Evolutionary conservation across 129 eudicot genomes (phyloP).

Genomic region (Lactuca sativa): DNA sequence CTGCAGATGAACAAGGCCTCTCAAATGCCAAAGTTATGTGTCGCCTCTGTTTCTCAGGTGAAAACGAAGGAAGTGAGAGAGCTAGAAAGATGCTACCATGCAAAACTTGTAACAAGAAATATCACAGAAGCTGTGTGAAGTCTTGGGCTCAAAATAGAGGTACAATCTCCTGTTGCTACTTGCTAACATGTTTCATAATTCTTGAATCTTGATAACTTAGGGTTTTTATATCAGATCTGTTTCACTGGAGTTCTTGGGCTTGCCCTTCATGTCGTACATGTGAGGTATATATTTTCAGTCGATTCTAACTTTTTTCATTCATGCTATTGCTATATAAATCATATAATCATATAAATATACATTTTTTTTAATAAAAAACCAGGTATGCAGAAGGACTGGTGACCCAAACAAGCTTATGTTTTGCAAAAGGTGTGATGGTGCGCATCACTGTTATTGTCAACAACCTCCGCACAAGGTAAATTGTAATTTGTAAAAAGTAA

Average conservation of each 20-base stretch:
- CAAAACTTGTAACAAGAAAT: constrained; percentile 77
- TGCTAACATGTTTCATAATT: background rate
- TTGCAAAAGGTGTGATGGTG: constrained; percentile 94
- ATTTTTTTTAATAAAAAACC: background rate
- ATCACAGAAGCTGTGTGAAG: constrained; percentile 74
- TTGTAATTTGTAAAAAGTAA: background rate
- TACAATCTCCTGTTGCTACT: constrained; percentile 19
- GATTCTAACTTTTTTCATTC: background rate
- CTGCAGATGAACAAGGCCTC: constrained; percentile 64
- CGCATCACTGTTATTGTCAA: constrained; percentile 88
- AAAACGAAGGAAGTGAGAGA: constrained; percentile 74
- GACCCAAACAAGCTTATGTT: constrained; percentile 78
- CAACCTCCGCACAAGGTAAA: constrained; percentile 93
- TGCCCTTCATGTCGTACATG: constrained; percentile 86
- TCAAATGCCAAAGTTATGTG: constrained; percentile 72
- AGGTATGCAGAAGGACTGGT: constrained; percentile 83
- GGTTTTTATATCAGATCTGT: constrained; percentile 57
- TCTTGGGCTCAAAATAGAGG: constrained; percentile 90
- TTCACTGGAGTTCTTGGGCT: constrained; percentile 91
- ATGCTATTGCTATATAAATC: background rate
- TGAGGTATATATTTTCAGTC: constrained; percentile 53
- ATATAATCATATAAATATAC: background rate
- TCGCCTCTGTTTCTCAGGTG: constrained; percentile 77
- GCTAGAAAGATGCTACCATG: constrained; percentile 83
- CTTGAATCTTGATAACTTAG: background rate